A percentile compares a stretch with the other conserved stretches of the same genome.
These are phyloP conservation scores for Penicillium sp. DNA, from an alignment of 2,329 filamentous ascomycete species.

Conservation along the genomic window DNA sequence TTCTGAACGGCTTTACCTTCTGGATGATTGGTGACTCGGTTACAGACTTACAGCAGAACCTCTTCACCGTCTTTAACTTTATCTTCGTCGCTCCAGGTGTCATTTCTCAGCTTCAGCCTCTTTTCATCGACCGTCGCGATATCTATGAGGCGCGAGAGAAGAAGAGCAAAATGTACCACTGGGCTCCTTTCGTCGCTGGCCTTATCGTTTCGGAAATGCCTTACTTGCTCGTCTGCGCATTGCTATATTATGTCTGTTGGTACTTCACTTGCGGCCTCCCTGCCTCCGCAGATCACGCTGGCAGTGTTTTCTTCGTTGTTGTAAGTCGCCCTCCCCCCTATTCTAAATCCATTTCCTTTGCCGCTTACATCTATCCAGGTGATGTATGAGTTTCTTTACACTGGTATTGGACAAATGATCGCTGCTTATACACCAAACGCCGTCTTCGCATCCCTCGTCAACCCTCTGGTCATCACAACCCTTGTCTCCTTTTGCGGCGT, in stretches of 20 bases:
- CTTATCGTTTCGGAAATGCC: background rate
- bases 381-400: background rate
- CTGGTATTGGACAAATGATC: background rate
- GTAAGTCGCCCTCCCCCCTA: background rate
- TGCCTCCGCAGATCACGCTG: too few species aligned
- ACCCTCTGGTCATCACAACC: background rate
- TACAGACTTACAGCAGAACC: background rate
- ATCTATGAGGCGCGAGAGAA: background rate
- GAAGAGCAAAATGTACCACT: background rate
- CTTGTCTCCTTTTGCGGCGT: background rate
- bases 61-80: background rate
- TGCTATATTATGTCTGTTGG: background rate
- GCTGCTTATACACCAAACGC: background rate
- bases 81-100: background rate
- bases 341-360: too few species aligned
- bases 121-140: background rate
- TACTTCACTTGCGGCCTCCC: background rate
- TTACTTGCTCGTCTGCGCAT: background rate
- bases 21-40: background rate
- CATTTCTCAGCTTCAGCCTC: background rate
- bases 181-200: background rate
- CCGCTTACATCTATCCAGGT: background rate
- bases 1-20: background rate
- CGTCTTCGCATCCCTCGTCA: background rate
- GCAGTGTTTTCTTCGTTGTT: background rate